Percentiles rank a stretch among this genome's conserved stretches.
Conservation (phyloP, 352 stramenopile genomes). For the Pythium rhizo-oryzae region DNA sequence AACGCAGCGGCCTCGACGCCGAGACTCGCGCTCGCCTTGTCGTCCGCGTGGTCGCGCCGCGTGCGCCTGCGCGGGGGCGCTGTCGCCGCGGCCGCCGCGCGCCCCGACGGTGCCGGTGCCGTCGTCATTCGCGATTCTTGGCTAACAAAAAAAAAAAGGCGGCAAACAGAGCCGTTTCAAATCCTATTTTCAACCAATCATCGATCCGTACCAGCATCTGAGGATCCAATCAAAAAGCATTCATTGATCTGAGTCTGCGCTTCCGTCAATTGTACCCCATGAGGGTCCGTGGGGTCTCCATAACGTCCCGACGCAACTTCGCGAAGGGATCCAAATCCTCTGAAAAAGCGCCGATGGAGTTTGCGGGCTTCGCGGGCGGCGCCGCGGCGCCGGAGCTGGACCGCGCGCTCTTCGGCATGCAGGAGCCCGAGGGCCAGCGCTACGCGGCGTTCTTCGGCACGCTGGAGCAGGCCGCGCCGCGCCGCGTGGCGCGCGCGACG, state of each 20-base stretch:
- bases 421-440: slow-evolving; percentile 54
- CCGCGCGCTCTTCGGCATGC: slow-evolving; percentile 58
- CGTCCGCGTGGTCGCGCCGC: background rate
- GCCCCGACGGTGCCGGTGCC: no score
- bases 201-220: background rate
- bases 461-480: slow-evolving; percentile 33
- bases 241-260: no score
- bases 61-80: background rate
- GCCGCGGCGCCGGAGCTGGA: slow-evolving; percentile 14
- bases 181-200: slow-evolving; percentile 18
- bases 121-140: background rate
- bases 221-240: slow-evolving; percentile 11
- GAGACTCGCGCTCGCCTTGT: background rate
- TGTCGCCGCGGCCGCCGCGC: background rate
- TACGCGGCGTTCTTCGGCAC: slow-evolving; percentile 67
- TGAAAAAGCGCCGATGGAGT: slow-evolving; percentile 6
- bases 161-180: slow-evolving; percentile 22
- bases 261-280: background rate
- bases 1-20: slow-evolving; percentile 26
- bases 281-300: no score
- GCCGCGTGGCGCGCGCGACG: slow-evolving; percentile 28
- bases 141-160: slow-evolving; percentile 18
- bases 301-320: no score
- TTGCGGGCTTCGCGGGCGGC: slow-evolving; percentile 11
- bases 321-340: background rate